Conservation (phyloP, 495 filamentous ascomycete genomes). For the Hypoxylon intermedium region DNA sequence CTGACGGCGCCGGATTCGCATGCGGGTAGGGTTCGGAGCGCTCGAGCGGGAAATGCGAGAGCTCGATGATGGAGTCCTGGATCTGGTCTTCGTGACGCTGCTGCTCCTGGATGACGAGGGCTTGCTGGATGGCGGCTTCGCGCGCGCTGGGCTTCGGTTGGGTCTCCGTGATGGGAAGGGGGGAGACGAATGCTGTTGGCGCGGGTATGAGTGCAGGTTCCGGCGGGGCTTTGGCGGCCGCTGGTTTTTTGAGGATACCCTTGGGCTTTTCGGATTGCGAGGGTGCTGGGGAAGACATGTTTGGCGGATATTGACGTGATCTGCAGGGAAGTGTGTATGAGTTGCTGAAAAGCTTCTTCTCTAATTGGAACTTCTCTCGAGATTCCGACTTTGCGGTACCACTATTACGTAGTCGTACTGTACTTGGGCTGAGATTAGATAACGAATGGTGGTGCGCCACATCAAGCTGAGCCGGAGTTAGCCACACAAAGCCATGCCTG, state of each 20-base stretch:
- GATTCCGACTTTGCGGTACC: not conserved
- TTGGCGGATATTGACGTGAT: not conserved
- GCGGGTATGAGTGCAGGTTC: conserved; percentile 34
- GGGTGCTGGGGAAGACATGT: conserved; percentile 13
- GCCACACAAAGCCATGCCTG: conserved; percentile 2
- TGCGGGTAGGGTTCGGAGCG: conserved; percentile 45
- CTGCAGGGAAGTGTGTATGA: not conserved
- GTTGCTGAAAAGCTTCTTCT: not conserved
- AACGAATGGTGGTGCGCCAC: conserved; percentile 4
- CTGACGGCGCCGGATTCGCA: conserved; percentile 62
- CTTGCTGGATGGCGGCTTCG: conserved; percentile 77
- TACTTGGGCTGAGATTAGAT: not conserved
- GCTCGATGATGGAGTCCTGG: conserved; percentile 67
- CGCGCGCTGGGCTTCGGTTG: conserved; percentile 50
- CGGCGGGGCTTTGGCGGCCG: conserved; percentile 24
- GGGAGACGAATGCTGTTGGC: conserved; percentile 41
- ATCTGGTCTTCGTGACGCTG: conserved; percentile 70
- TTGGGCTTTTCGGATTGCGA: conserved; percentile 45
- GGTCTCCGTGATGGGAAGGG: conserved; percentile 27
- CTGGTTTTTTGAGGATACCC: conserved; percentile 64
- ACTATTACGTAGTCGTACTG: not conserved
- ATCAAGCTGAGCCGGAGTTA: not conserved
- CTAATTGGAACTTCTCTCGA: not conserved
- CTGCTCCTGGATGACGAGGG: conserved; percentile 75
- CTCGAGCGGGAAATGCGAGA: conserved; percentile 71